Evolutionary conservation across 768 basidiomycete genomes (phyloP).

Genomic region (Boletales sp.): DNA sequence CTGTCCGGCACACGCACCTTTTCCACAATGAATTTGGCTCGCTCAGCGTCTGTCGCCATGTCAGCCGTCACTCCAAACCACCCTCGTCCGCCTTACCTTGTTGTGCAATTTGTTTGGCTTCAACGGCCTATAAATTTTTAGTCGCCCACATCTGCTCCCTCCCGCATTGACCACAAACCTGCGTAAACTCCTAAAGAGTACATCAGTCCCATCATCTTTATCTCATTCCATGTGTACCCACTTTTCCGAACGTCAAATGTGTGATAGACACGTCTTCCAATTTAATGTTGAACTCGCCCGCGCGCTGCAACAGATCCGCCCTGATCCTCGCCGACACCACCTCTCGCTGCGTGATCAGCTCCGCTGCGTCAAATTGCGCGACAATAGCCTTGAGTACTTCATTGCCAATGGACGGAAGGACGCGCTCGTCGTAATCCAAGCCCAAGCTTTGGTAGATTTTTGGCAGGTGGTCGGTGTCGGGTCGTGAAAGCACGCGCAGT

Average conservation of each 20-base stretch:
- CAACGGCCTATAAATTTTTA: conserved; percentile 65
- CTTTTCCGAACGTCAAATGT: conserved; percentile 85
- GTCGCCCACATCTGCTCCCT: neutral
- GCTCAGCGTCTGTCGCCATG: conserved; percentile 76
- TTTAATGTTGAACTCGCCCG: conserved; percentile 92
- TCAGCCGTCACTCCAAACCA: conserved; percentile 10
- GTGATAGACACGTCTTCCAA: conserved; percentile 98
- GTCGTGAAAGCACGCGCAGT: conserved; percentile 90
- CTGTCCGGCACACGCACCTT: conserved; percentile 54
- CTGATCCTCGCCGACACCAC: conserved; percentile 93
- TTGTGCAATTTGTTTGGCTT: conserved; percentile 99
- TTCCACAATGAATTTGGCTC: conserved; percentile 98
- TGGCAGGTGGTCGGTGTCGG: conserved; percentile 82
- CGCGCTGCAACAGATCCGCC: conserved; percentile 87
- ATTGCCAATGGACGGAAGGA: conserved; percentile 95
- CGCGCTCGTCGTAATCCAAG: conserved; percentile 96
- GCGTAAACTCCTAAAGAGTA: conserved; percentile 75
- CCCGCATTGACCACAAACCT: conserved; percentile 33
- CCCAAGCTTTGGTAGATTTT: conserved; percentile 96
- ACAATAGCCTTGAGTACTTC: conserved; percentile 98
- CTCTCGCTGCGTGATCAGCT: conserved; percentile 96
- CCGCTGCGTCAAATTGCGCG: conserved; percentile 96
- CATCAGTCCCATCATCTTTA: conserved; percentile 3
- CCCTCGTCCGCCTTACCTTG: conserved; percentile 59
- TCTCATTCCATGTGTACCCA: conserved; percentile 25